phyloP scores from a whole-genome alignment of 768 basidiomycete genomes.

The Phanerochaete sordida region DNA sequence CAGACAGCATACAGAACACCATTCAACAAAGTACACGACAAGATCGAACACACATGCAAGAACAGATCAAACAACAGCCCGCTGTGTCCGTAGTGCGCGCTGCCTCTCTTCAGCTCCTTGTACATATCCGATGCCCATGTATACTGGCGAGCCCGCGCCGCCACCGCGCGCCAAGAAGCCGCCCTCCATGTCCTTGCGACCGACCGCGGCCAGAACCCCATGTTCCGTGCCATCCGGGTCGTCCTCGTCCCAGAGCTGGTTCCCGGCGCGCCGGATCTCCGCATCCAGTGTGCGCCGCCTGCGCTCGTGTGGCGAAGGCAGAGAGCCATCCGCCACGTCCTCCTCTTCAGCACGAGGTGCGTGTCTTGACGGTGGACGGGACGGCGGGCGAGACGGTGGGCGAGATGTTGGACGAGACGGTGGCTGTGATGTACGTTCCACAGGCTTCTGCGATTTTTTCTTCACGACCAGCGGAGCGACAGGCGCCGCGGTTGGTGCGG shows the following conservation, averaged over 20 bases:
- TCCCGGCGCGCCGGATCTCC: constrained; percentile 50
- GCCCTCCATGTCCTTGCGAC: constrained; percentile 46
- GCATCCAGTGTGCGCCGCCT: constrained; percentile 63
- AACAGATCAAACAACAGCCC: neutral
- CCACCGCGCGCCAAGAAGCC: constrained; percentile 78
- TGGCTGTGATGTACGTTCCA: neutral
- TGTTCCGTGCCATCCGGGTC: constrained; percentile 41
- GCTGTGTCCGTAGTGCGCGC: constrained; percentile 7
- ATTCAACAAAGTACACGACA: neutral
- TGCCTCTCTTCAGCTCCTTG: constrained; percentile 41
- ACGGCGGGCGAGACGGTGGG: too few species aligned
- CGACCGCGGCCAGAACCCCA: constrained; percentile 50
- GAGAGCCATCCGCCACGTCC: neutral
- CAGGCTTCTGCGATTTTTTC: neutral
- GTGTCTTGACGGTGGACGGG: neutral
- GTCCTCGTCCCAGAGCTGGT: constrained; percentile 29
- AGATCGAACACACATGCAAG: neutral
- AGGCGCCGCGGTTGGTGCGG: neutral
- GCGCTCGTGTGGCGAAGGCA: constrained; percentile 1
- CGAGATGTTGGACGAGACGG: neutral
- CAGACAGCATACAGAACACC: neutral
- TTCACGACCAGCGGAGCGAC: neutral
- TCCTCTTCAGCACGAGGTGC: neutral
- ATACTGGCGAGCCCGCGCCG: constrained; percentile 65
- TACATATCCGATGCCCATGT: constrained; percentile 68